Conservation (phyloP, 495 filamentous ascomycete species). For the Cercophora scortea region DNA sequence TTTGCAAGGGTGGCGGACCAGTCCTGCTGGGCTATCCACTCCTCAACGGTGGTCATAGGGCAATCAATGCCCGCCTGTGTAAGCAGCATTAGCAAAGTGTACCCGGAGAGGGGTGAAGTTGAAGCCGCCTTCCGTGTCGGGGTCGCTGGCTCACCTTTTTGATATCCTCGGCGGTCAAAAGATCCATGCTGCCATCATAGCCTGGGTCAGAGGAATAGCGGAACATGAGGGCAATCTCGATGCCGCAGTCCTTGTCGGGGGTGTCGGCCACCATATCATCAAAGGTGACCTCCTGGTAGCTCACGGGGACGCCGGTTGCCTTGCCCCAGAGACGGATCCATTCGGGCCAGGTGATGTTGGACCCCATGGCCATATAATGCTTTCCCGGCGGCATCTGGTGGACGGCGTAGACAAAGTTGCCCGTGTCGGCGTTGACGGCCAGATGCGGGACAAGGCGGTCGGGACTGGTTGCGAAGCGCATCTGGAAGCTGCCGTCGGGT, state of each 20-base stretch:
- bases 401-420: constrained; percentile 36
- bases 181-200: constrained; percentile 30
- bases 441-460: constrained; percentile 27
- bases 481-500: constrained; percentile 26
- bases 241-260: constrained; percentile 22
- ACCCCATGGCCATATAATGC: constrained; percentile 32
- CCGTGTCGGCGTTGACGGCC: constrained; percentile 31
- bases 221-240: constrained; percentile 34
- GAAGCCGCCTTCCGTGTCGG: not conserved
- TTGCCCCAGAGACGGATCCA: constrained; percentile 31
- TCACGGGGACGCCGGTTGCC: constrained; percentile 11
- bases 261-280: constrained; percentile 27
- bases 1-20: constrained; percentile 13
- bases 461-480: constrained; percentile 28
- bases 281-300: constrained; percentile 26
- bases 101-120: not conserved
- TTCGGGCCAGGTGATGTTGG: constrained; percentile 17
- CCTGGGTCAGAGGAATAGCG: constrained; percentile 29
- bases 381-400: constrained; percentile 34
- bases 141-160: constrained; percentile 19
- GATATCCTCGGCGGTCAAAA: constrained; percentile 32
- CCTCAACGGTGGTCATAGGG: constrained; percentile 23
- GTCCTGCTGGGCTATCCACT: constrained; percentile 19
- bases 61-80: constrained; percentile 25
- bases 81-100: not conserved